These are phyloP conservation scores for Botrytis sinoallii DNA, from an alignment of 2,329 filamentous ascomycete species.

Conservation along the genomic window DNA sequence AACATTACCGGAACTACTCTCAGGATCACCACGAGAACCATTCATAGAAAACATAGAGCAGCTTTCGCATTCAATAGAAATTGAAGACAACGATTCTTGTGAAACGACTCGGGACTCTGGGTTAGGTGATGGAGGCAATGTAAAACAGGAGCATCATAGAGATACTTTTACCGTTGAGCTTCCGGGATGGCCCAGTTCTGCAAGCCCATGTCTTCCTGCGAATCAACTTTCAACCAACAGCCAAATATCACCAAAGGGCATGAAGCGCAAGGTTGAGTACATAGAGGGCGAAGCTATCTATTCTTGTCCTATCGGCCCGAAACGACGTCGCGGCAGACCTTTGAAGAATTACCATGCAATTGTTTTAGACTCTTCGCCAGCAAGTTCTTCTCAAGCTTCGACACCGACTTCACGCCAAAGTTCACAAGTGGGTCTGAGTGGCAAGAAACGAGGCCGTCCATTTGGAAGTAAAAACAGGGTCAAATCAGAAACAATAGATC, in stretches of 20 bases:
- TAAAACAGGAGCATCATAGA: neutral
- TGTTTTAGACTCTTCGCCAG: neutral
- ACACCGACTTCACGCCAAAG: neutral
- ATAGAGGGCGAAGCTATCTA: neutral
- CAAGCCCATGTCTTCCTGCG: neutral
- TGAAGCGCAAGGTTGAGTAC: neutral
- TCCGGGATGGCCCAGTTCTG: neutral
- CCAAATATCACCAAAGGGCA: neutral
- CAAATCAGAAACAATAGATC: neutral
- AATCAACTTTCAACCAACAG: neutral
- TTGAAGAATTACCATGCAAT: neutral
- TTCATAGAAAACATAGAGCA: neutral
- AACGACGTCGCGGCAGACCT: conserved; percentile 3
- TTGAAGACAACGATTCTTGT: neutral
- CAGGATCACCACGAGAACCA: too few species aligned
- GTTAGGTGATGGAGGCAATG: neutral
- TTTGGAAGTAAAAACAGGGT: neutral
- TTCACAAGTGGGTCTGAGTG: neutral
- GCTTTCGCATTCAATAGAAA: neutral
- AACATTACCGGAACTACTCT: neutral
- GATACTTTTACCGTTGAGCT: neutral
- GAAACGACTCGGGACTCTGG: neutral
- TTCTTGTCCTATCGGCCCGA: neutral
- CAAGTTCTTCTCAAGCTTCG: neutral
- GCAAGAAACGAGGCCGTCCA: conserved; percentile 6